Evolutionary conservation across 768 basidiomycete genomes (phyloP).

Genomic region (Hemileccinum impolitum): DNA sequence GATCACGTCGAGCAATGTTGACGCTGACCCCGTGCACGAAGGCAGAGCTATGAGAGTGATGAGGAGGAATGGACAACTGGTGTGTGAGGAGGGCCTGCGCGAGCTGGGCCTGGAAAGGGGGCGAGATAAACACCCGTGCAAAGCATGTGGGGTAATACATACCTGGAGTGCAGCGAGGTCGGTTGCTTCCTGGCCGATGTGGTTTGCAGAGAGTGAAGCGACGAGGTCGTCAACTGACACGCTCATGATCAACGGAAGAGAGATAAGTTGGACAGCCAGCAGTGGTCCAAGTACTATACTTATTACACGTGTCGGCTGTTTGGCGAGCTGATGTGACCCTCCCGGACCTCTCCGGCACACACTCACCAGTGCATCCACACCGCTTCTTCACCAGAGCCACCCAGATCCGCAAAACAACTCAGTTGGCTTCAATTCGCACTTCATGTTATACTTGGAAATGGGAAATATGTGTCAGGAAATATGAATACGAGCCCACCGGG

Average conservation of each 20-base stretch:
- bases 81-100: slow-evolving; percentile 41
- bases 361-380: slow-evolving; percentile 3
- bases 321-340: background rate
- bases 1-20: slow-evolving; percentile 28
- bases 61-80: slow-evolving; percentile 22
- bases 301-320: slow-evolving; percentile 15
- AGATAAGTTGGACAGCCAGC: background rate
- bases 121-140: slow-evolving; percentile 16
- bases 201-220: slow-evolving; percentile 42
- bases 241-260: slow-evolving; percentile 35
- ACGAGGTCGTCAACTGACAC: slow-evolving; percentile 51
- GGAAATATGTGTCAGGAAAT: background rate
- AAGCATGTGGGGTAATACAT: slow-evolving; percentile 17
- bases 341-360: slow-evolving; percentile 14
- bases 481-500: background rate
- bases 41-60: slow-evolving; percentile 12
- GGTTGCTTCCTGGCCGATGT: slow-evolving; percentile 52
- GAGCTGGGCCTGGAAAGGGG: slow-evolving; percentile 39
- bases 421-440: background rate
- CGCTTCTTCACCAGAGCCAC: background rate
- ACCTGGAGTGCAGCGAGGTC: slow-evolving; percentile 50
- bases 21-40: slow-evolving; percentile 21
- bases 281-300: background rate
- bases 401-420: slow-evolving; percentile 2
- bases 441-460: background rate